Evolutionary conservation across 1,284 basidiomycete species (phyloP).

Genomic region (Lignosus rhinocerotis): DNA sequence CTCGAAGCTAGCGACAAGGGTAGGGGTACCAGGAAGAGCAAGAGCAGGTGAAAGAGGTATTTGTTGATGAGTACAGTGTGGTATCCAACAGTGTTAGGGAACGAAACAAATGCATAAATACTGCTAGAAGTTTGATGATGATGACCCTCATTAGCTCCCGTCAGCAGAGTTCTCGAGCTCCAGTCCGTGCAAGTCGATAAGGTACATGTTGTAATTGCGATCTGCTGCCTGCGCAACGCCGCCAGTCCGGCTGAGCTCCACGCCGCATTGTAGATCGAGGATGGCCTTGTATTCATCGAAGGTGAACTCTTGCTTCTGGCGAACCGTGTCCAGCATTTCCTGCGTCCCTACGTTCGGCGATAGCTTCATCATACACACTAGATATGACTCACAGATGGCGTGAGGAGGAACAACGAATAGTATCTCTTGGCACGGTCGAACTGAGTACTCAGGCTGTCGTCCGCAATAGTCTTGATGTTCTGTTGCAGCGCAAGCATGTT

Average conservation of each 20-base stretch:
- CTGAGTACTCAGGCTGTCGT: conserved; percentile 60
- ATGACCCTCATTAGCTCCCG: conserved; percentile 17
- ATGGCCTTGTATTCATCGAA: conserved; percentile 93
- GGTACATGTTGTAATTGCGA: conserved; percentile 75
- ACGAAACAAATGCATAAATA: conserved; percentile 25
- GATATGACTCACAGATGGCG: conserved; percentile 64
- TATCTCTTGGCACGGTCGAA: conserved; percentile 80
- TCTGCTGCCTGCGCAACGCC: conserved; percentile 56
- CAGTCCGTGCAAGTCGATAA: conserved; percentile 80
- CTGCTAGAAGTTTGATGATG: conserved; percentile 7
- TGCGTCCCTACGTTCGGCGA: conserved; percentile 30
- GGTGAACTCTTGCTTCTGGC: conserved; percentile 63
- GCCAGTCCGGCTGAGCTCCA: conserved; percentile 57
- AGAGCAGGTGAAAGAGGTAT: conserved; percentile 12
- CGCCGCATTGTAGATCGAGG: conserved; percentile 84
- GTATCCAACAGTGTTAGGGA: conserved; percentile 22
- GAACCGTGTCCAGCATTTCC: conserved; percentile 76
- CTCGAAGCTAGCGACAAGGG: conserved; percentile 1
- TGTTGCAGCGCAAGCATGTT: conserved; percentile 95
- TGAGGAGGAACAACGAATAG: conserved; percentile 75
- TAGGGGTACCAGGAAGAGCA: conserved; percentile 1
- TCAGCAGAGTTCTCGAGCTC: conserved; percentile 59
- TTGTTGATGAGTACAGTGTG: conserved; percentile 16
- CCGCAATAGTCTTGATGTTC: conserved; percentile 80
- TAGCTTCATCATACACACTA: neutral